Percentiles rank a stretch among this genome's conserved stretches.
phyloP scores from a whole-genome alignment of 192 early-diverging fungal genomes.

The Obelidium mucronatum region DNA sequence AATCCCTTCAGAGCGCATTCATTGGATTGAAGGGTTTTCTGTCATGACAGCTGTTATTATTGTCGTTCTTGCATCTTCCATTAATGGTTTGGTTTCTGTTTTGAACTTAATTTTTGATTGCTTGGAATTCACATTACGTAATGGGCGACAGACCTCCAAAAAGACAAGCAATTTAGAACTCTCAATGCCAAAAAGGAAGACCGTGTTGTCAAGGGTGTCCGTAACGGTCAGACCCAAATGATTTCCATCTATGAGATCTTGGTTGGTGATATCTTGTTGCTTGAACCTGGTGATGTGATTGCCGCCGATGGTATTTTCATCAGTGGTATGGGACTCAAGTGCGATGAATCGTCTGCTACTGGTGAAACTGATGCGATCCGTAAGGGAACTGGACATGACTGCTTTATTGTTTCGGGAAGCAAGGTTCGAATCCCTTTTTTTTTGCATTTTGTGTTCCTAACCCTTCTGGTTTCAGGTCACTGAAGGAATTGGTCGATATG shows the following conservation, averaged over 20 bases:
- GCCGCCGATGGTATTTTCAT: conserved; percentile 90
- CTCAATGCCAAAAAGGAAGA: conserved; percentile 89
- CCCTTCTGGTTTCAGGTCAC: conserved; percentile 54
- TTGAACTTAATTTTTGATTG: neutral
- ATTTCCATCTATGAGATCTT: conserved; percentile 82
- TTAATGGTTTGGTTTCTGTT: conserved; percentile 27
- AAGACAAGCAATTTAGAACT: conserved; percentile 88
- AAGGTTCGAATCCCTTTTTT: conserved; percentile 48
- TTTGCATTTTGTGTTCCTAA: neutral
- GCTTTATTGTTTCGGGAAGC: conserved; percentile 92
- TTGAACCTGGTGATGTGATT: conserved; percentile 94
- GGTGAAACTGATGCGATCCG: conserved; percentile 90
- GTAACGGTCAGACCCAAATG: conserved; percentile 76
- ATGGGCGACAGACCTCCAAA: conserved; percentile 70
- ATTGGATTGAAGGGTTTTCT: conserved; percentile 71
- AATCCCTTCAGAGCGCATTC: conserved; percentile 55
- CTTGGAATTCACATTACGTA: neutral
- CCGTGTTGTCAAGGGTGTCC: conserved; percentile 64
- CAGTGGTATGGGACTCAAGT: conserved; percentile 77
- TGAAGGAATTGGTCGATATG: conserved; percentile 86
- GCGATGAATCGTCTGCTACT: conserved; percentile 91
- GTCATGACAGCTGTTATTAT: conserved; percentile 71
- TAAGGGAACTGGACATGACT: conserved; percentile 73
- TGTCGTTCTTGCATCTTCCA: conserved; percentile 29
- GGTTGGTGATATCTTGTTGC: conserved; percentile 87